Evolutionary conservation across 371 early-diverging fungal species (phyloP).

Genomic region (Mortierella sp.): DNA sequence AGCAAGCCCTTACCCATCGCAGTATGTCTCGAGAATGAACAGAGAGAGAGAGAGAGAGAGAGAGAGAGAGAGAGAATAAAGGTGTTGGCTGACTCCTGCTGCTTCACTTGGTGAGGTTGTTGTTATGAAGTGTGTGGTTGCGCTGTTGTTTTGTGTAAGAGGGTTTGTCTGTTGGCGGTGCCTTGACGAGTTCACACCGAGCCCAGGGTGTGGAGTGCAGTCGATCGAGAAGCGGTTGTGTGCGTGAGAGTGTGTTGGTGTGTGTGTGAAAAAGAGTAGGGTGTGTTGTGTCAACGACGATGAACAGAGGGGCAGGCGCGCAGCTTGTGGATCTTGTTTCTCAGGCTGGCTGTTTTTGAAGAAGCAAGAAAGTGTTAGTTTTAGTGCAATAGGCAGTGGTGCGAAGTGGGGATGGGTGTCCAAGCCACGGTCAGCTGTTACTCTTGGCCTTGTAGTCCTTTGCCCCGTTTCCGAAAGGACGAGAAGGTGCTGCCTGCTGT

Average conservation of each 20-base stretch:
- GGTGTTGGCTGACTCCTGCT: not conserved
- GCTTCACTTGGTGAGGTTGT: not conserved
- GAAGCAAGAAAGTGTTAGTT: constrained; percentile 3
- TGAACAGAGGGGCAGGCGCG: not conserved
- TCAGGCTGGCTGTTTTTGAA: not conserved
- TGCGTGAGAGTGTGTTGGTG: not conserved
- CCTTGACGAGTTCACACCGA: not conserved
- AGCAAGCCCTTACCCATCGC: not conserved
- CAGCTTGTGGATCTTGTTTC: not conserved
- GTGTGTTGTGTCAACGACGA: not conserved
- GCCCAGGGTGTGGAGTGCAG: not conserved
- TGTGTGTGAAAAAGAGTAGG: not conserved
- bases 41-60: not conserved
- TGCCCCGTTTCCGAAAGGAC: too few relatives aligned
- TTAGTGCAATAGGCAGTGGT: not conserved
- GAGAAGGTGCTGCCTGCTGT: not conserved
- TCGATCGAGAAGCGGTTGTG: not conserved
- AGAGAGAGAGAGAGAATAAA: not conserved
- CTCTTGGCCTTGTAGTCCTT: not conserved
- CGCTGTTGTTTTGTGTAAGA: not conserved
- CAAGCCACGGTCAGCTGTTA: constrained; percentile 8
- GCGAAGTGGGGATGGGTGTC: not conserved
- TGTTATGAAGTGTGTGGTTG: not conserved
- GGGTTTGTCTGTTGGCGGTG: not conserved
- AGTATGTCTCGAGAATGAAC: constrained; percentile 3